Evolutionary conservation across 805 yeast species (phyloP), one percentile per base, ranked within the genome.

Genomic region (Wickerhamiella galacta): DNA sequence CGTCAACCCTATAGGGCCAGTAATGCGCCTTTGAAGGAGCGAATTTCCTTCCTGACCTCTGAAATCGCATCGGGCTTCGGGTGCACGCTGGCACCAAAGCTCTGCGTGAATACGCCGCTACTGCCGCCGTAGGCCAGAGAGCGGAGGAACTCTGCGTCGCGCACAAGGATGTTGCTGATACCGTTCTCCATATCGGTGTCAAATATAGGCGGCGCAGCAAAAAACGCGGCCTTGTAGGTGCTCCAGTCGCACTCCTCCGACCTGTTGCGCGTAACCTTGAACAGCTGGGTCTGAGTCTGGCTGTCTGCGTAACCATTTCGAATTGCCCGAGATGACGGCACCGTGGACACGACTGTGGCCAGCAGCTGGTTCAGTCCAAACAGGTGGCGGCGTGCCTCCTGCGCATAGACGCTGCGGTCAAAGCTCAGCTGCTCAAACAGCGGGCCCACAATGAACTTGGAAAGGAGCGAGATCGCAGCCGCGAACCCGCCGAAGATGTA

Each of bases 401-500:
- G 40, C 9, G 51, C 49, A 30, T 49, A 47, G 12, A 42, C 41
- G n/a, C 47, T 36, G 23, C 58, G 52, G 33, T 49, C 54, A 20
- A 18, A 42, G 4, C 53, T 43, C 8, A 54, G 49, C 40, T 54
- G 54, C 14, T 42, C 44, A 27, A 50, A 44, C 30, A 54, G 47
- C 22, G 58, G 58, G 19, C 37, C 37, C n/a, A 52, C 35, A 14
- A 54, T 42, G 30, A 49, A 43, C 34, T 49, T 51, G 25, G 53
- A 46, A 10, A 54, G 33, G 3, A 51, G 24, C 6, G 48, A 52
- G 6, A 46, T 25, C 14, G 49, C 34, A 0, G 51, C 51, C 2
- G 51, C 35, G 4, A 43, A 39, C 5, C 58, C 57, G 1, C 56
- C 57, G 35, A 49, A 54, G 10, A 43, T 37, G 33, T 54, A 54